Conservation (phyloP, 1,139 yeast species). For the Protomyces inundatus region DNA sequence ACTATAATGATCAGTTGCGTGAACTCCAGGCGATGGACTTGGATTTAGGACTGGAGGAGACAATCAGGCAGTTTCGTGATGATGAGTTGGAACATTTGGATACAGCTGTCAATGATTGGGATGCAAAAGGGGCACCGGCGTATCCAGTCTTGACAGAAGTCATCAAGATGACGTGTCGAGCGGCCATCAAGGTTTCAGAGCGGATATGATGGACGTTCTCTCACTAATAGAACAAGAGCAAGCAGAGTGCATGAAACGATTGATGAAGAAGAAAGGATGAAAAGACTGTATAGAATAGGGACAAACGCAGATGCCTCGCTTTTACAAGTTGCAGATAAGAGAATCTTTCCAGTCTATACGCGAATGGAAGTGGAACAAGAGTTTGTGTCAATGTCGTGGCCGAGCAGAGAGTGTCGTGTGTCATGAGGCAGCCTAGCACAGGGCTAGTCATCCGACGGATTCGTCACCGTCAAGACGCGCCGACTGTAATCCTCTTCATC, state of each 20-base stretch:
- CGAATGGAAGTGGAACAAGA: too few species aligned
- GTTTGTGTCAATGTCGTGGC: too few species aligned
- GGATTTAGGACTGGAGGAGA: conserved; percentile 48
- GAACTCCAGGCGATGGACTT: conserved; percentile 67
- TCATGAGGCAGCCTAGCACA: too few species aligned
- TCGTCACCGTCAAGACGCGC: conserved; percentile 62
- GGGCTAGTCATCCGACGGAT: conserved; percentile 43
- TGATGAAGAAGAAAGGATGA: neutral
- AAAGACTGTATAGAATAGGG: neutral
- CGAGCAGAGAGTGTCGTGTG: too few species aligned
- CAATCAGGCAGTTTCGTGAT: conserved; percentile 76
- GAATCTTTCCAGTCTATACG: too few species aligned
- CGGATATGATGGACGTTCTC: conserved; percentile 16
- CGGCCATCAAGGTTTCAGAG: conserved; percentile 29
- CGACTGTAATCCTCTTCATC: conserved; percentile 73
- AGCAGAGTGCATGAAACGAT: neutral
- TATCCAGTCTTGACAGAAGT: conserved; percentile 81
- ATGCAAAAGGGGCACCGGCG: conserved; percentile 90
- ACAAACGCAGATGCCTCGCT: too few species aligned
- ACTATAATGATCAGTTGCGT: conserved; percentile 84
- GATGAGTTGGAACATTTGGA: conserved; percentile 93
- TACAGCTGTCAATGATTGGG: conserved; percentile 77
- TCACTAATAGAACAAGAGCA: neutral
- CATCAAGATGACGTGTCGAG: conserved; percentile 57
- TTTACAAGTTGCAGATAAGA: too few species aligned